Percentiles rank a stretch among this genome's conserved stretches.
Evolutionary conservation across 2,329 filamentous ascomycete genomes (phyloP).

Genomic region (Colletotrichum sansevieriae): DNA sequence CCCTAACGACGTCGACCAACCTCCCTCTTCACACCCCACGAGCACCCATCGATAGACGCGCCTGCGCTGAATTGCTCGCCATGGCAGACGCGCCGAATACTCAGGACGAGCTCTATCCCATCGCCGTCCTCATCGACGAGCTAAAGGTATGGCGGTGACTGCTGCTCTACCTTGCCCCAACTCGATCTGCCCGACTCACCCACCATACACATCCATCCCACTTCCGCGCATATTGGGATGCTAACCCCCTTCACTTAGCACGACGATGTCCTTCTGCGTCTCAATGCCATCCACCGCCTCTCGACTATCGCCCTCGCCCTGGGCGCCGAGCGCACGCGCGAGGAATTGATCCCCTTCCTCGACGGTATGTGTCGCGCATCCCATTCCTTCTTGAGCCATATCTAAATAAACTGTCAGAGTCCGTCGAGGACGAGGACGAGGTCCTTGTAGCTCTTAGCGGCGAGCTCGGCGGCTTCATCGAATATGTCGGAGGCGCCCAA

Average conservation of each 20-base stretch:
- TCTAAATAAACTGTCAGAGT: conserved; percentile 72
- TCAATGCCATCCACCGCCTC: conserved; percentile 98
- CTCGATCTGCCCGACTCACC: conserved; percentile 18
- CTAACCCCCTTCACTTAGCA: conserved; percentile 71
- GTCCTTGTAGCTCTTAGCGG: conserved; percentile 97
- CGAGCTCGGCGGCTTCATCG: conserved; percentile 95
- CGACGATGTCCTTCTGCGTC: conserved; percentile 95
- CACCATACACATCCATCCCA: conserved; percentile 40
- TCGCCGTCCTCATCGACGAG: conserved; percentile 99
- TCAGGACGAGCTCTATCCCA: conserved; percentile 99
- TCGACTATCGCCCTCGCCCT: conserved; percentile 98
- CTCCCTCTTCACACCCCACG: conserved; percentile 28
- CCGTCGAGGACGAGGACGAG: conserved; percentile 98
- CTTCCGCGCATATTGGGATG: conserved; percentile 41
- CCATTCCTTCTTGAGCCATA: conserved; percentile 33
- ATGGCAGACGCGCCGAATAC: conserved; percentile 93
- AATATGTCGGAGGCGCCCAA: conserved; percentile 95
- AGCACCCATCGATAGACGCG: conserved; percentile 46
- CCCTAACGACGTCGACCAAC: conserved; percentile 37
- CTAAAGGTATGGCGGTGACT: conserved; percentile 79
- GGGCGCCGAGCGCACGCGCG: conserved; percentile 94
- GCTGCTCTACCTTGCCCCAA: conserved; percentile 17
- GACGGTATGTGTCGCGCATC: conserved; percentile 78
- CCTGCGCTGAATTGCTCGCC: conserved; percentile 59
- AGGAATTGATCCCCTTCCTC: conserved; percentile 98